A percentile compares a stretch with the other conserved stretches of the same genome.
These are phyloP conservation scores for Begonia loranthoides DNA, from an alignment of 306 rosid species.

Conservation along the genomic window DNA sequence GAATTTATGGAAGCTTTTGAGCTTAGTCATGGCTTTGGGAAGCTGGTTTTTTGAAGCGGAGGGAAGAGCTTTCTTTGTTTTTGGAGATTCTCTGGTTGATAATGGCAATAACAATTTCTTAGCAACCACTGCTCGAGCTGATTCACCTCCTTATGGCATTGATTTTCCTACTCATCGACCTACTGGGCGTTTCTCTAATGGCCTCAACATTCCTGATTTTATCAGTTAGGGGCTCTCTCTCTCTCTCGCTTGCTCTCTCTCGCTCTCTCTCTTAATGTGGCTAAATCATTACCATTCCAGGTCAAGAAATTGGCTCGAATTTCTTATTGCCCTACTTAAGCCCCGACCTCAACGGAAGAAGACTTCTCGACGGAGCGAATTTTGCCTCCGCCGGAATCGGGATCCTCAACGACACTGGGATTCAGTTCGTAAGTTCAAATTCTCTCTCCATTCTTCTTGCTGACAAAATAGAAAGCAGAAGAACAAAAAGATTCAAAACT, in stretches of 20 bases:
- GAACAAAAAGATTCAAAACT: background rate
- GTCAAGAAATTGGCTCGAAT: background rate
- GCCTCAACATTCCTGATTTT: background rate
- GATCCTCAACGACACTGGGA: conserved; percentile 1
- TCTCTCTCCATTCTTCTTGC: background rate
- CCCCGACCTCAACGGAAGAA: background rate
- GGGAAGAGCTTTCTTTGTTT: background rate
- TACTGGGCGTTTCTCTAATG: conserved; percentile 2
- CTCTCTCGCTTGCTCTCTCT: too few species aligned
- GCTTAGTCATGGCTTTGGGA: too few species aligned
- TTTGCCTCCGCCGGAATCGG: conserved; percentile 1
- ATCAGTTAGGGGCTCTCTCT: too few species aligned
- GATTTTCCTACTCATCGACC: background rate
- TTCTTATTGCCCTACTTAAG: background rate
- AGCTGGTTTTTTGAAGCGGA: too few species aligned
- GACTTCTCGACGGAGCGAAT: background rate
- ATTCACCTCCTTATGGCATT: background rate
- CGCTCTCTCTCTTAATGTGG: too few species aligned
- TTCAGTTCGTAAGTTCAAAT: conserved; percentile 2
- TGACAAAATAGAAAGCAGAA: too few species aligned
- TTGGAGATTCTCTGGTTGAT: conserved; percentile 1
- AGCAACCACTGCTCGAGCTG: background rate
- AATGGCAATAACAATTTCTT: conserved; percentile 1
- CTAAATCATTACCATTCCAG: background rate
- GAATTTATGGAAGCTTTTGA: too few species aligned